Percentiles rank a stretch among this genome's conserved stretches.
Evolutionary conservation across 495 filamentous ascomycete species (phyloP).

Genomic region (Penicillium ochrochloron): DNA sequence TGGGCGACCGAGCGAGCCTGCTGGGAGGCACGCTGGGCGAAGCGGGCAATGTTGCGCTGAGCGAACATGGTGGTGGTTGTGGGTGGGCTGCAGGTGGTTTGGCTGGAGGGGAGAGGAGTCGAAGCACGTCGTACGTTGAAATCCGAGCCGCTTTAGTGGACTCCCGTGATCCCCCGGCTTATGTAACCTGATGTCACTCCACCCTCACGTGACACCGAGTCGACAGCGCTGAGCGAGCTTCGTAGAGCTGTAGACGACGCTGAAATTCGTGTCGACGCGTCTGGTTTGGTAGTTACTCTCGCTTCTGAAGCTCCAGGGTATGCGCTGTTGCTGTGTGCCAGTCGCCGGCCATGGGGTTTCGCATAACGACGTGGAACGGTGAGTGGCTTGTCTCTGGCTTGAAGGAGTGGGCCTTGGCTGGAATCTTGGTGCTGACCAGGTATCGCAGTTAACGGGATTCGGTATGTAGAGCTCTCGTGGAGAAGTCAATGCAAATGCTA

Average conservation of each 20-base stretch:
- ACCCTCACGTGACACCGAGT: constrained; percentile 35
- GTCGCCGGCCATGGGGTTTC: constrained; percentile 64
- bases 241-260: background rate
- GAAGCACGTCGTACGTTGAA: constrained; percentile 38
- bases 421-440: constrained; percentile 15
- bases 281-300: background rate
- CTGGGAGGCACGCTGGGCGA: constrained; percentile 61
- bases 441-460: constrained; percentile 86
- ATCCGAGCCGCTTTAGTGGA: constrained; percentile 45
- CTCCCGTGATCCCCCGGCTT: constrained; percentile 50
- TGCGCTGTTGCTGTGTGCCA: constrained; percentile 17
- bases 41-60: constrained; percentile 64
- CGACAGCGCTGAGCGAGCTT: background rate
- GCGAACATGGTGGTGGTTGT: constrained; percentile 59
- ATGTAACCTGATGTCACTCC: constrained; percentile 50
- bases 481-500: background rate
- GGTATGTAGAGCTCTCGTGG: constrained; percentile 52
- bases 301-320: constrained; percentile 15
- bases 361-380: constrained; percentile 94
- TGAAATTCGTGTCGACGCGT: background rate
- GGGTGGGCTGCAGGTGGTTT: constrained; percentile 20
- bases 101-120: constrained; percentile 25
- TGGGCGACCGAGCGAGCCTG: constrained; percentile 64
- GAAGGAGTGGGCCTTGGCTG: background rate
- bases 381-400: constrained; percentile 28